phyloP scores from a whole-genome alignment of 2,329 filamentous ascomycete species.

The Penicillium sp. region DNA sequence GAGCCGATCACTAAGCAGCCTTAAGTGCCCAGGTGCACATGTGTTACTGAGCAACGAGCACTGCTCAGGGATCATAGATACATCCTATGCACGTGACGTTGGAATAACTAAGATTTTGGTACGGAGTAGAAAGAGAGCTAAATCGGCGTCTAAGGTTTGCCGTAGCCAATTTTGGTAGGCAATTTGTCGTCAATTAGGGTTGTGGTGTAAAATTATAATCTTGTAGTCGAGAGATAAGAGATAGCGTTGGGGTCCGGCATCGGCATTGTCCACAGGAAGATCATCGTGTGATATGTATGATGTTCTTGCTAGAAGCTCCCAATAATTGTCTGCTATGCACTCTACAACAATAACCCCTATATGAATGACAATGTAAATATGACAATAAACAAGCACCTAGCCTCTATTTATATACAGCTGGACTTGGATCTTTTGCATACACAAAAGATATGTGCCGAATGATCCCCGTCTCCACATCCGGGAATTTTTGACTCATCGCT shows the following conservation, averaged over 20 bases:
- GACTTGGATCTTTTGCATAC: background rate
- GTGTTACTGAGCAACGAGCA: background rate
- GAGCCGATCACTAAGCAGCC: conserved; percentile 4
- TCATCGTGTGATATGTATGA: background rate
- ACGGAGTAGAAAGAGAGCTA: background rate
- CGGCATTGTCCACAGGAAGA: background rate
- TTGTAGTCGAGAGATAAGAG: conserved; percentile 2
- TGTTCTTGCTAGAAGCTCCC: background rate
- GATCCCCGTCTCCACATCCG: conserved; percentile 3
- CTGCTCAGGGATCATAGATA: background rate
- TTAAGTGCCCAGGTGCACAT: background rate
- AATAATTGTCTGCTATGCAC: background rate
- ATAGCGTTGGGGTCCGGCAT: conserved; percentile 4
- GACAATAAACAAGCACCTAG: background rate
- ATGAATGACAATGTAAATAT: background rate
- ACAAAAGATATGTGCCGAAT: background rate
- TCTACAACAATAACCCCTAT: background rate
- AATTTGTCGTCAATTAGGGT: background rate
- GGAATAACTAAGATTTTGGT: background rate
- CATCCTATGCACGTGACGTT: background rate
- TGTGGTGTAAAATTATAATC: background rate
- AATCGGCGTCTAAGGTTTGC: background rate
- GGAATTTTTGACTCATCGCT: conserved; percentile 29
- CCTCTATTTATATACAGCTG: too few relatives aligned
- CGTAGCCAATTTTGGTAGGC: background rate